These are phyloP conservation scores for Volvox reticuliferus DNA, from an alignment of 139 green algal genomes.

Conservation along the genomic window DNA sequence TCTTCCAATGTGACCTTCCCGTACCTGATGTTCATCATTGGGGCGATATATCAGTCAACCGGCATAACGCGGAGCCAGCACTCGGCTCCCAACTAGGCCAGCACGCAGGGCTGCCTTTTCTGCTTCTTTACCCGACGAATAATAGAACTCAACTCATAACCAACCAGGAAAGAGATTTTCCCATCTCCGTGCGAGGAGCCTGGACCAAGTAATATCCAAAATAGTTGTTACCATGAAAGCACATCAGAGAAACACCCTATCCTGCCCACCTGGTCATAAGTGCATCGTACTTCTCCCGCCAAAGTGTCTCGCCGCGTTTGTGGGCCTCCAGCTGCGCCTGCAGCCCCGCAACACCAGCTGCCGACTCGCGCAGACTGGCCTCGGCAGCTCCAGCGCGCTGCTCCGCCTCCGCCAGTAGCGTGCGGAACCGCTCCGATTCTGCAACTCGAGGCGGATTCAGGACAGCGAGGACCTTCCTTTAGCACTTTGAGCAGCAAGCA, in stretches of 20 bases:
- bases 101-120: too few relatives aligned
- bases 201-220: too few relatives aligned
- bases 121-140: too few relatives aligned
- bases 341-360: neutral
- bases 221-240: too few relatives aligned
- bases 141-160: too few relatives aligned
- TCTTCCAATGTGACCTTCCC: constrained; percentile 59
- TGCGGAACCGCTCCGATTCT: constrained; percentile 3
- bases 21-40: constrained; percentile 43
- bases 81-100: too few relatives aligned
- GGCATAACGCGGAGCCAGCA: too few relatives aligned
- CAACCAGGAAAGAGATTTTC: too few relatives aligned
- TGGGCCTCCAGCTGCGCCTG: constrained; percentile 29
- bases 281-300: constrained; percentile 53
- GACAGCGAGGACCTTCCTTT: too few relatives aligned
- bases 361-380: neutral
- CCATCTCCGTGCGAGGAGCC: too few relatives aligned
- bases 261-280: constrained; percentile 52
- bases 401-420: constrained; percentile 16
- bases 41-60: neutral
- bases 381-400: neutral
- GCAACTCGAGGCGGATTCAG: neutral
- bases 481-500: too few relatives aligned
- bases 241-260: too few relatives aligned
- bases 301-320: constrained; percentile 49